Evolutionary conservation across 257 asterid species (phyloP), one percentile per base, ranked within the genome.

Genomic region (Craterostigma plantagineum): DNA sequence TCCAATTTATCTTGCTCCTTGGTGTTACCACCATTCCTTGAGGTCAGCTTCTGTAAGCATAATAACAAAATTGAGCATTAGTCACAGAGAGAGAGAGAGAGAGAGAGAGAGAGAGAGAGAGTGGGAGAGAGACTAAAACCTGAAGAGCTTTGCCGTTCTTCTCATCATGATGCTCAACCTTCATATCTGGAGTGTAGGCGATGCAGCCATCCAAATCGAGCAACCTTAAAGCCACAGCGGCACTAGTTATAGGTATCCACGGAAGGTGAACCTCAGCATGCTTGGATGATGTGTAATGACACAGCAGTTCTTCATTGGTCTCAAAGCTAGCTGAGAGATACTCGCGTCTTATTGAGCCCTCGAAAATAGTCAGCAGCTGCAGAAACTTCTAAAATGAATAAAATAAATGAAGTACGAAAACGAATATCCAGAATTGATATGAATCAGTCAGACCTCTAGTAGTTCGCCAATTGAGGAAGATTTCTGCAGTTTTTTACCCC

Each of bases 161-260:
- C 56, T 67, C 75, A 34, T 64, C 70, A 34, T 17, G 53, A 47
- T 59, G 18, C 57, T 70, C 81, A 1, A 76, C 62, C 63, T 68
- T 90, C 75, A 64, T 81, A 15, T 57, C 53, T 14, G 46, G 54
- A 0, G 75, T 52, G 50, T 81, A 81, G 58, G 40, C 72, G 55
- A 81, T 67, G 56, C 92, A 75, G 35, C 65, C 1, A 60, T 85
- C 92, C 9, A 85, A 61, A 48, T 81, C 94, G 86, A 72, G 66
- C 52, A 81, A 71, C 76, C 91, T 68, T 36, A 81, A 60, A 14
- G 78, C 83, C 49, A 81, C 91, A 18, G 94, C 96, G 45, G 94
- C 34, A 1, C 77, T 54, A 36, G 96, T 75, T 54, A 40, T 68
- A 48, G 96, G 94, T 53, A 85, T 60, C 94, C 94, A 85, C 35